phyloP scores from a whole-genome alignment of 2,329 filamentous ascomycete genomes.

The Chaetomium sp. region DNA sequence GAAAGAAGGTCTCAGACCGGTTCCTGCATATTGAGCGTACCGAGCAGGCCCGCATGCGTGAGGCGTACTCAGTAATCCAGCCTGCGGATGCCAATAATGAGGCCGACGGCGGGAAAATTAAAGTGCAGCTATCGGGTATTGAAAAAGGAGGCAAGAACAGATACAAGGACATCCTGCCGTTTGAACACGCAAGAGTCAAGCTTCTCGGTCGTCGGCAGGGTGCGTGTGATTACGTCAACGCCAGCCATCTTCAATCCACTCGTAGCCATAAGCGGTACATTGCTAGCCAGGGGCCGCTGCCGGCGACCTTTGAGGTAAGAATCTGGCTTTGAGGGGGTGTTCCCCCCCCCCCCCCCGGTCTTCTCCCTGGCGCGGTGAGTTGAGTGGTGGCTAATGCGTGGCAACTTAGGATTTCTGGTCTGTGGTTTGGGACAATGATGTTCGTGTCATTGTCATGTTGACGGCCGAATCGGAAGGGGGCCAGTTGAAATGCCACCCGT shows the following conservation, averaged over 20 bases:
- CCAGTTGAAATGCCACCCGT: constrained; percentile 89
- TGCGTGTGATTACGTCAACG: constrained; percentile 91
- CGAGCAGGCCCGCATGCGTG: constrained; percentile 89
- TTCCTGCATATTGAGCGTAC: constrained; percentile 78
- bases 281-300: constrained; percentile 87
- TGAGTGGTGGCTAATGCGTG: constrained; percentile 25
- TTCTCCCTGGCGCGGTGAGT: background rate
- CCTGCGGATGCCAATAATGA: constrained; percentile 30
- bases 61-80: constrained; percentile 54
- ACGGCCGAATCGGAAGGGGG: constrained; percentile 92
- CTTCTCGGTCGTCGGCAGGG: constrained; percentile 61
- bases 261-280: constrained; percentile 90
- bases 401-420: constrained; percentile 84
- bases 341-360: background rate
- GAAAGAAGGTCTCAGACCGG: constrained; percentile 72
- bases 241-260: constrained; percentile 73
- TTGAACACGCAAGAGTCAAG: constrained; percentile 85
- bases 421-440: constrained; percentile 93
- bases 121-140: constrained; percentile 76
- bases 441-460: constrained; percentile 91
- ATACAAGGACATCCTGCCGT: constrained; percentile 97
- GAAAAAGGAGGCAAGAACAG: constrained; percentile 94
- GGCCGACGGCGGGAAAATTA: constrained; percentile 22
- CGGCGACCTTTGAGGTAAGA: constrained; percentile 81
- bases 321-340: background rate